Base-by-base conservation (phyloP, 441 rosid species). In the Oxalis stricta region DNA sequence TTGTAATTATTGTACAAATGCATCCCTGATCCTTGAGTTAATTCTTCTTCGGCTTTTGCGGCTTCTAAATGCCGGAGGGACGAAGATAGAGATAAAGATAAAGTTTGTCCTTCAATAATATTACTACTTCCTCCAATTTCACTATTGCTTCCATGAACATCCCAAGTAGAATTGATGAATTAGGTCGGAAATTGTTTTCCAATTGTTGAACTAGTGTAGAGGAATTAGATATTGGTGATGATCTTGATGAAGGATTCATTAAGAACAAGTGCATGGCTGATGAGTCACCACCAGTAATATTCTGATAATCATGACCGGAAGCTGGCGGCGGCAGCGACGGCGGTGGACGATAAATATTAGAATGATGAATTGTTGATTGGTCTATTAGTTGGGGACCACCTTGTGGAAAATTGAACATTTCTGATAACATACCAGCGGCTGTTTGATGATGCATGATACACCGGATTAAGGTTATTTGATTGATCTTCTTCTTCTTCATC, bases 201-300 rank as follows among this genome's bases (percentile, higher is more conserved):
- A n/a, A n/a, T n/a, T n/a, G n/a, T n/a, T n/a, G n/a, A n/a, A n/a
- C n/a, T 49, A 86, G 92, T 28, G 96, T 75, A 30, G 92, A 82
- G 48, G 80, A 66, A 46, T 72, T 43, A 34, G 73, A 34, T 51
- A 53, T 81, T 38, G 96, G 70, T 24, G 86, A 81, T 39, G 93
- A 76, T 44, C 82, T 79, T 31, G 76, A 74, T 22, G 66, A 76
- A 9, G 84, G 89, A 53, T 82, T 85, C 89, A 79, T 79, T 44
- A 78, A 61, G 55, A 78, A 83, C 46, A 87, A 82, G 50, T 83
- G 94, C 94, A 83, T 87, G 79, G 94, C 86, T 9, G 87, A 79
- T 0, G 88, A 91, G 2, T 91, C 68, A 53, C 72, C 76, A 11
- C 75, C 76, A 66, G 73, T 77, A 50, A 73, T 70, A 46, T 65